Evolutionary conservation across 1,284 basidiomycete genomes (phyloP), one percentile per base, ranked within the genome.

Genomic region (Cutaneotrichosporon sp.): DNA sequence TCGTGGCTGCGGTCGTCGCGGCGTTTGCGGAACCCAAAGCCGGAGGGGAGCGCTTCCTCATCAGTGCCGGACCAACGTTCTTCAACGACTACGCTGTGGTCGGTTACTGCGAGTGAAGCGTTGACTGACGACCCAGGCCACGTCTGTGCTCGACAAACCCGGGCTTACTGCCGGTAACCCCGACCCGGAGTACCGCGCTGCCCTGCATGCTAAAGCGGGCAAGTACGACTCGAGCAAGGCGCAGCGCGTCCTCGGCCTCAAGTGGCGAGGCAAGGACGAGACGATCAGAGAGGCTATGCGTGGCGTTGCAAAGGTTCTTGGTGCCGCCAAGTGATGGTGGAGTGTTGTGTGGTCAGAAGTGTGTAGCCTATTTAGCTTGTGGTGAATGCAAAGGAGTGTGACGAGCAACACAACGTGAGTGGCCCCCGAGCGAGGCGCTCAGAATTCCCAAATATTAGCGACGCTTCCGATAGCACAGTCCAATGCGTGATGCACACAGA

Each of bases 11-110:
- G 5, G 14, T 17, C 17, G 46, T 43, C 13, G 2, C 5, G 2
- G 38, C 46, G 0, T 17, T 47, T 17, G 14, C 30, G 8, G 15
- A 13, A 2, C 33, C 33, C 1, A 8, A 42, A 10, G 85, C 84
- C 0, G 80, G 78, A 2, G 82, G 80, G 0, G 73, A 87, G 57
- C 77, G 86, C 0, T 81, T 84, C 64, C 77, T 84, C 59, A 56
- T 79, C 45, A 68, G 66, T 26, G 69, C 62, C 5, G 80, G 74
- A 37, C 55, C 66, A 7, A 61, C 65, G 45, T 54, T 55, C 40
- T 64, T 60, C 13, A 67, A 74, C 49, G 69, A 69, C 39, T 40
- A 20, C 20, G 39, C 39, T 18, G 10, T 40, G 4, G 39, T 37
- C 8, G 7, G 36, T 14, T 14, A 15, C 15, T 15, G 36, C 7